Evolutionary conservation across 2,329 filamentous ascomycete species (phyloP).

Genomic region (Hypoxylon sp.): DNA sequence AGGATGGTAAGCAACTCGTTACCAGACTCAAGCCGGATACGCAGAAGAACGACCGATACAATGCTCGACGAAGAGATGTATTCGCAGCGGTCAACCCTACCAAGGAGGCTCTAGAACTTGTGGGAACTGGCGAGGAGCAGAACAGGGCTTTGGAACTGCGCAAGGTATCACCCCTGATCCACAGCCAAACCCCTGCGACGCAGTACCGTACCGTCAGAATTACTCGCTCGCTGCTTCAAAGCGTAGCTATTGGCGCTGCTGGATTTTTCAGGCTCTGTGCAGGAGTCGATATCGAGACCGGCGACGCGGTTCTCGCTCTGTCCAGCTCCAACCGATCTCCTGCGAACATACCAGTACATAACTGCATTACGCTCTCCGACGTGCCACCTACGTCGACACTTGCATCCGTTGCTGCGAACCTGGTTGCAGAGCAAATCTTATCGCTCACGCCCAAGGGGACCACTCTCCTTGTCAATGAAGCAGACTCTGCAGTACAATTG

Average conservation of each 20-base stretch:
- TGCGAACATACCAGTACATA: conserved; percentile 12
- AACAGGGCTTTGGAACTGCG: conserved; percentile 12
- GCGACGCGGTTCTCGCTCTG: conserved; percentile 13
- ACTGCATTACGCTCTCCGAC: conserved; percentile 6
- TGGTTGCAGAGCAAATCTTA: conserved; percentile 11
- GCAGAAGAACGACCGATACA: conserved; percentile 18
- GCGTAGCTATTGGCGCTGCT: conserved; percentile 5
- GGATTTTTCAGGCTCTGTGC: conserved; percentile 16
- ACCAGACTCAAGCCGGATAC: conserved; percentile 16
- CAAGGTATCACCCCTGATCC: conserved; percentile 11
- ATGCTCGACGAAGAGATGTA: conserved; percentile 9
- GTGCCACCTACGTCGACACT: not conserved
- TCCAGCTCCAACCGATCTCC: conserved; percentile 14
- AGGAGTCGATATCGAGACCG: conserved; percentile 6
- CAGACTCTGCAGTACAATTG: conserved; percentile 6
- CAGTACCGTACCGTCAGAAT: conserved; percentile 18
- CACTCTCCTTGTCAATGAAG: conserved; percentile 17
- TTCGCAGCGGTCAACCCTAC: conserved; percentile 4
- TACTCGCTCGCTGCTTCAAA: conserved; percentile 11
- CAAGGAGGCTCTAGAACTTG: conserved; percentile 15
- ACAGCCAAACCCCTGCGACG: not conserved
- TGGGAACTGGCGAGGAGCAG: conserved; percentile 10
- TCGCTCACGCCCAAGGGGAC: conserved; percentile 15
- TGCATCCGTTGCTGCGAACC: conserved; percentile 9
- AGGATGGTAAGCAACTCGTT: conserved; percentile 11